Conservation (phyloP, 306 rosid species). For the Begonia peltatifolia region DNA sequence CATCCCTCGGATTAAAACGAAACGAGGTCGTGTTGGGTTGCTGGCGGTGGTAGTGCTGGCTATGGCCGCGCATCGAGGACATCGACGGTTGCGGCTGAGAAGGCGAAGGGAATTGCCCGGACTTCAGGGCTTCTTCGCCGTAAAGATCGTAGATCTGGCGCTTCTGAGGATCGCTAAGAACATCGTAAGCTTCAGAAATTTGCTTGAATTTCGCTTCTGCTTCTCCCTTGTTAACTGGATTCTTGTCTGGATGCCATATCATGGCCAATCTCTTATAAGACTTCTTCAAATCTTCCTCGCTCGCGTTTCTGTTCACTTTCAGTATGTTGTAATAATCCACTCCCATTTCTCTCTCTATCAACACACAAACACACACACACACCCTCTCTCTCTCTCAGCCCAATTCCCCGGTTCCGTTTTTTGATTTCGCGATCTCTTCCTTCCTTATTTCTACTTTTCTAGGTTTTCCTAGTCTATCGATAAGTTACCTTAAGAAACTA, state of each 20-base stretch:
- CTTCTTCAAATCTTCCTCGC: slow-evolving; percentile 71
- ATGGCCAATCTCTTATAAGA: slow-evolving; percentile 70
- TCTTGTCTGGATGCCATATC: slow-evolving; percentile 95
- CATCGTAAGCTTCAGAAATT: slow-evolving; percentile 83
- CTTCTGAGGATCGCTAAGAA: slow-evolving; percentile 71
- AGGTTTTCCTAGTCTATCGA: no score
- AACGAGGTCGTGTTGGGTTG: slow-evolving; percentile 26
- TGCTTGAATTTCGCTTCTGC: slow-evolving; percentile 80
- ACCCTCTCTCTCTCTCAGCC: no score
- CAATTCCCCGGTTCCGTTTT: not conserved
- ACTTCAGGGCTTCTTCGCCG: slow-evolving; percentile 75
- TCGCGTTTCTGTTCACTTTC: slow-evolving; percentile 72
- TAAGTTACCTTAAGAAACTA: no score
- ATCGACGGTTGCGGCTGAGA: slow-evolving; percentile 19
- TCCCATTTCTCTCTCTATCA: slow-evolving; percentile 29
- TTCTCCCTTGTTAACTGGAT: slow-evolving; percentile 42
- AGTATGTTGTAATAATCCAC: slow-evolving; percentile 89
- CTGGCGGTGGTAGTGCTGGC: slow-evolving; percentile 25
- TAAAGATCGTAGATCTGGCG: slow-evolving; percentile 96
- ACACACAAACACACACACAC: no score
- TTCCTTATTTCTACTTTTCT: no score
- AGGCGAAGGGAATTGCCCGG: slow-evolving; percentile 69
- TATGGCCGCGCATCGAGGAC: slow-evolving; percentile 13
- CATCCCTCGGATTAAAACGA: slow-evolving; percentile 51
- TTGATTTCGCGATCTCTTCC: not conserved